phyloP scores from a whole-genome alignment of 225 moss, liverwort and hornwort genomes.

The Antitrichia curtipendula region DNA sequence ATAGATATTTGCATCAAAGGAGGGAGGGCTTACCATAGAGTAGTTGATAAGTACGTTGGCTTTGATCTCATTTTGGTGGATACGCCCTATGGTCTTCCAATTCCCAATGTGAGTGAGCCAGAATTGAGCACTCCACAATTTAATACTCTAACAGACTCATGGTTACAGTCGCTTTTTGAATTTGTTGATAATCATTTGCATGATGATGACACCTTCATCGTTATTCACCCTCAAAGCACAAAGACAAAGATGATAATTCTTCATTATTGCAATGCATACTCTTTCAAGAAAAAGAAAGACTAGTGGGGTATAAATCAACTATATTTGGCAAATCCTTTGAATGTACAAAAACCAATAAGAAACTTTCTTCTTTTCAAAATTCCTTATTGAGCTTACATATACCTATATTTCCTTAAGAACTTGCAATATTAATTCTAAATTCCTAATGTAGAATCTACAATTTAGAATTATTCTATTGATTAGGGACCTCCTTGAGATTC shows the following conservation, averaged over 20 bases:
- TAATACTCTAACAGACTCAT: neutral
- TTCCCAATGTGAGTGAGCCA: neutral
- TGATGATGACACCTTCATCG: neutral
- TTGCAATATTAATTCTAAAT: neutral
- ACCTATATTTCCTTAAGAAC: accelerated
- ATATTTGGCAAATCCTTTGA: neutral
- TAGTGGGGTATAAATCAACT: neutral
- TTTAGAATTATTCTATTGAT: neutral
- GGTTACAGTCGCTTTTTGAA: neutral
- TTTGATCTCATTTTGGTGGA: neutral
- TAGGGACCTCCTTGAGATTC: neutral
- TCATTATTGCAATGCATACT: neutral
- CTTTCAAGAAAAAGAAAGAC: neutral
- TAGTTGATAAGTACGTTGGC: accelerated
- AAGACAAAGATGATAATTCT: neutral
- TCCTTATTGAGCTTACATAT: accelerated
- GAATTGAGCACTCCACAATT: accelerated
- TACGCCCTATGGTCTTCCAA: accelerated
- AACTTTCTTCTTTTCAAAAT: neutral
- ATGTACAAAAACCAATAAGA: accelerated
- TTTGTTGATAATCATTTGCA: neutral
- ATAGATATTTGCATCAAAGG: neutral
- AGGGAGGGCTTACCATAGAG: neutral
- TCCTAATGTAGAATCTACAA: accelerated
- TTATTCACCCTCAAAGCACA: neutral